Base-by-base conservation (phyloP, 345 rosid genomes). In the Reutealis trisperma region DNA sequence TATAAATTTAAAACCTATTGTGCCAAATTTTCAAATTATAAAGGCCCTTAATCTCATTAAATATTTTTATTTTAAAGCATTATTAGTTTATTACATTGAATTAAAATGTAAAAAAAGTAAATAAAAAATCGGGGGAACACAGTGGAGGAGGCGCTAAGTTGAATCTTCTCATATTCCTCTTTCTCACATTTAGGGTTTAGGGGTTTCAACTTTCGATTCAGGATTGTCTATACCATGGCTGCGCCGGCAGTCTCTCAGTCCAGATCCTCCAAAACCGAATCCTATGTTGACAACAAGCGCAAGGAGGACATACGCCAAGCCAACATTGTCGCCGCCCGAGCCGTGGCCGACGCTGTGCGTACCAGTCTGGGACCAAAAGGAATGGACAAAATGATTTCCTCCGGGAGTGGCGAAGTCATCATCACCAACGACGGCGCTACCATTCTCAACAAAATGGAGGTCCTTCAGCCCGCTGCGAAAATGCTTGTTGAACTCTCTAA, bases 401-500 rank as follows among this genome's bases (percentile, higher is more conserved):
- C 97, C 0, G 93, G 97, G 25, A 84, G 79, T 75, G 98, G 98
- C 54, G 98, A 96, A 75, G 99, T 96, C 45, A 92, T 96, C 84
- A 96, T 96, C 74, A 96, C 99, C 54, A 96, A 96, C 84, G 99
- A 96, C 49, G 99, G 99, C 37, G 99, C 99, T 57, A 93, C 99
- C 78, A 96, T 96, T 85, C 90, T 96, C 27, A 91, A 96, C 89
- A 90, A 93, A 84, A 92, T 96, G 96, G 98, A 93, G 69, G 98
- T 92, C 72, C 90, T 96, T 59, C 99, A 96, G 85, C 98, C 99
- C 4, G 99, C 99, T 0, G 98, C 98, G 8, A 96, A 96, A 84
- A 96, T 93, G 99, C 90, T 96, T 21, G 99, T 93, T 10, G 97
- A 96, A 75, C 94, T 96, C 51, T 93, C 99, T 25, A 96, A 92